Evolutionary conservation across 805 yeast genomes (phyloP), one percentile per base, ranked within the genome.

Genomic region (Wickerhamomyces bisporus): DNA sequence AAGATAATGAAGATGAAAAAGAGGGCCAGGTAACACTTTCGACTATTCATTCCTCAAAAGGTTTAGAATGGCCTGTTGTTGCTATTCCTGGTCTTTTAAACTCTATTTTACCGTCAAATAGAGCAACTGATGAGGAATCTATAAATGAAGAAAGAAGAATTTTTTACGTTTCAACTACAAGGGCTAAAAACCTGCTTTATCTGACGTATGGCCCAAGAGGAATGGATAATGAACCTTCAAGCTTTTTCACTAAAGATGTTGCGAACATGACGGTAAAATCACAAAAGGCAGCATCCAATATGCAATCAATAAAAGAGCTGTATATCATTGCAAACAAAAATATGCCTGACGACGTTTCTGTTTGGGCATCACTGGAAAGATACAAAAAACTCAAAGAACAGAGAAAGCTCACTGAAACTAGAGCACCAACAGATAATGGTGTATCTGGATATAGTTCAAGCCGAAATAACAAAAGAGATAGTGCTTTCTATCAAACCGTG

Each of bases 21-120:
- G 40, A 40, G 4, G 67, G 62, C 1, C 50, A 49, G n/a, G 70
- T 77, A 1, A 61, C 73, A 0, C 61, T 91, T 0, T 82, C 95
- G 0, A 93, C 98, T 0, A 82, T 91, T 11, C 98, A 91, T 56
- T 86, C 88, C 0, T 79, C 97, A 2, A 91, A 91, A 57, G 98
- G 98, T 1, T 66, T 89, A 2, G 98, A 91, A 56, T 91, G 98
- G 97, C 91, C 95, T 0, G 76, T 86, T 12, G 97, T 91, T 0
- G 86, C 86, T 53, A 73, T 86, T 11, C 87, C 94, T 0, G 82
- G 86, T 0, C 61, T 85, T 14, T 66, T 73, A 24, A 86, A 83
- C 33, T 81, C 83, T 1, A 58, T 75, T 12, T 61, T 86, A 11
- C 95, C 95, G 0, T 75, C 81, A 4, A 50, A 58, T 2, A 71